phyloP scores from a whole-genome alignment of 306 rosid species.

The Cucurbita pepo region DNA sequence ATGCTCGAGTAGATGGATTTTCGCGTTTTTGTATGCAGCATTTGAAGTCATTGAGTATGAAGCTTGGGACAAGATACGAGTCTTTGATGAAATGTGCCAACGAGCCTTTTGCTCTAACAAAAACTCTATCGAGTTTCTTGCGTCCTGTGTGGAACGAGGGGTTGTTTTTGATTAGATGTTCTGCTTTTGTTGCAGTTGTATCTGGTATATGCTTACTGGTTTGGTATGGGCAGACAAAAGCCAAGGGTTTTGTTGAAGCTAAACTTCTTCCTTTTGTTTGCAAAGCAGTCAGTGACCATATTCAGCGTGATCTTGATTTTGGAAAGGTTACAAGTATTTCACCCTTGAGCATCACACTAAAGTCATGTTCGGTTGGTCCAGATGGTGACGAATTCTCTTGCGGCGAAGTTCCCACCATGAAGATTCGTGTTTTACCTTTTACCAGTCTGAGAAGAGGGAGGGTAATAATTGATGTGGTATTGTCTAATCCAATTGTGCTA shows the following conservation, averaged over 20 bases:
- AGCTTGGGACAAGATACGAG: slow-evolving; percentile 23
- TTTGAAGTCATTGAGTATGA: slow-evolving; percentile 42
- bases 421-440: slow-evolving; percentile 57
- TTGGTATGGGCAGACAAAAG: slow-evolving; percentile 64
- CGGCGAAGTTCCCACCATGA: slow-evolving; percentile 62
- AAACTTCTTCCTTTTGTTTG: slow-evolving; percentile 70
- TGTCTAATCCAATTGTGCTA: slow-evolving; percentile 51
- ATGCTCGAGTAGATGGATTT: slow-evolving; percentile 35
- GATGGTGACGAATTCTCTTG: slow-evolving; percentile 67
- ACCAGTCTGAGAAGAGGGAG: slow-evolving; percentile 76
- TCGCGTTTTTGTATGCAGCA: slow-evolving; percentile 42
- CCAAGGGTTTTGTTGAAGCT: slow-evolving; percentile 53
- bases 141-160: slow-evolving; percentile 55
- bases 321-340: slow-evolving; percentile 72
- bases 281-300: slow-evolving; percentile 40
- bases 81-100: slow-evolving; percentile 43
- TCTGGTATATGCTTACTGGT: slow-evolving; percentile 63
- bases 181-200: slow-evolving; percentile 42
- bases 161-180: slow-evolving; percentile 54
- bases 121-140: slow-evolving; percentile 31
- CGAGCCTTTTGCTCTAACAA: slow-evolving; percentile 36
- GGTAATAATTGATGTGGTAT: slow-evolving; percentile 74
- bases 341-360: slow-evolving; percentile 73
- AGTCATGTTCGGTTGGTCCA: slow-evolving; percentile 75
- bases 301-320: slow-evolving; percentile 65